Evolutionary conservation across 139 green algal genomes (phyloP), one percentile per base, ranked within the genome.

Genomic region (Axilococcus clingmanii): DNA sequence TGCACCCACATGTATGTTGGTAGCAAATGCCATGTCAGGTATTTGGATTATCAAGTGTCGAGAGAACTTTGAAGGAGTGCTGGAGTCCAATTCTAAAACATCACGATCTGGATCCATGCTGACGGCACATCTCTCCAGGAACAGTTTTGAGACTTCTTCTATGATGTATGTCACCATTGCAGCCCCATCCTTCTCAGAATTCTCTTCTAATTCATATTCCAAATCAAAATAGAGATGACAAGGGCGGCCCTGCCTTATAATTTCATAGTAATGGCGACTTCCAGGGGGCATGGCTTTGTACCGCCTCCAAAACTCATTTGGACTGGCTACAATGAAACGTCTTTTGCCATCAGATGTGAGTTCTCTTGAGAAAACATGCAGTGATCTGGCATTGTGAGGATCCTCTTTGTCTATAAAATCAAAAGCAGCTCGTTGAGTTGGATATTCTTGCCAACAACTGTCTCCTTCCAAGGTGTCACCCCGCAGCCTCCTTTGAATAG

Each of bases 211-310:
- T 28, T 47, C 56, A 59, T 68, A 93, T 59, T 95, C 86, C 16
- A 94, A 52, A 60, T 95, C 86, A 61, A 91, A 87, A 77, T 94
- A 95, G 31, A 94, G 40, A 61, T 95, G 80, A 65, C 83, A 93
- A 35, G 83, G 85, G 24, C 38, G 35, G 23, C 69, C 59, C 29
- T 72, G 62, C 3, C 69, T 66, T 12, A 95, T 55, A 37, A 75
- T 76, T 53, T 81, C 73, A 24, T 81, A 81, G 34, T 43, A 71
- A 32, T 79, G 73, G 1, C 69, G 69, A 40, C 51, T 45, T 5
- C 58, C 11, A 3, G 50, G 49, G 22, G 52, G n/a, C 32, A 65
- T 48, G 6, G 17, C 24, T n/a, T 41, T 30, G 55, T 68, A 78
- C 12, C 60, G 55, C 16, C 28, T 45, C 72, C 72, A 81, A 19